Evolutionary conservation across 495 filamentous ascomycete genomes (phyloP), one percentile per base, ranked within the genome.

Genomic region (Penicillium daleae): DNA sequence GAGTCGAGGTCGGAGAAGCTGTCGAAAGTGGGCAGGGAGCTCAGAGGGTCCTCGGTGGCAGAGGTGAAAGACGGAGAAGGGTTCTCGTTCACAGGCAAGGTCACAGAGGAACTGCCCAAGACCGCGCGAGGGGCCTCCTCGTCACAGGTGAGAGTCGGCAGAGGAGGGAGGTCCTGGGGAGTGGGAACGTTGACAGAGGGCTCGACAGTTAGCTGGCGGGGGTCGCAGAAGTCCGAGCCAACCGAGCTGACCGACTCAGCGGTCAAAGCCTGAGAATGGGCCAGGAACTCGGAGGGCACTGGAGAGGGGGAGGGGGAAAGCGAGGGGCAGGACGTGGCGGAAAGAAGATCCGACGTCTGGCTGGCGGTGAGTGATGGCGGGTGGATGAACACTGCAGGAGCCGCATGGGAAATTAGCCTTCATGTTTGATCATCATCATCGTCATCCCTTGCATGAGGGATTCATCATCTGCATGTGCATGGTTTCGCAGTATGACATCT

Each of bases 1-100:
- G 91, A 94, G 75, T 97, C 95, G 54, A 97, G 85, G 66, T 97
- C 94, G 22, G 92, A 94, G 60, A 96, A 85, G 62, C 92, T 90
- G 68, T 96, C 90, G 62, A 97, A 94, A 37, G 80, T 80, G 2
- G 89, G 89, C 29, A 94, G 82, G n/a, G 83, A 85, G 79, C 83
- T 82, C 64, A 85, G 78, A 32, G 82, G 74, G 24, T 83, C 75
- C 57, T 79, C 78, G 24, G 78, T 75, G 27, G 78, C 81, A 66
- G 76, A 85, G 48, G 75, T 74, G 65, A 80, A 81, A 4, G 80
- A 73, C 17, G 80, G 74, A 48, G 80, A 75, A 4, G 79, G 71
- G 66, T 83, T 83, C 68, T 78, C 76, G 40, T 81, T 79, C 42
- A 83, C 74, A 50, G 82, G 78, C 50, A 83, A 80, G n/a, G 85